Evolutionary conservation across 176 grass and related monocot species (phyloP).

Genomic region (Pontederia paniculata): DNA sequence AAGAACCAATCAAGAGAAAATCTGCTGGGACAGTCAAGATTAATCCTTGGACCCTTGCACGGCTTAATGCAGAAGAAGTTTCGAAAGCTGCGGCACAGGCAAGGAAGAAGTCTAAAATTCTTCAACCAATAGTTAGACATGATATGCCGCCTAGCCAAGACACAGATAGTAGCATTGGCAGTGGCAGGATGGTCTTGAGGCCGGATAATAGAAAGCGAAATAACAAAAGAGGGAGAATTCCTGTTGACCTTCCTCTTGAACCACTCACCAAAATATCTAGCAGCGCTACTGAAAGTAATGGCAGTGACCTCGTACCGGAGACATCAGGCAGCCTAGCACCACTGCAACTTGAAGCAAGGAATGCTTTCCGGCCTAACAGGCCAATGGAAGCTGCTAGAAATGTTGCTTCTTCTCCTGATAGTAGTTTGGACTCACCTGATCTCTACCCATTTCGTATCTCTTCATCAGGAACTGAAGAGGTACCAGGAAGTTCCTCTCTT

Average conservation of each 20-base stretch:
- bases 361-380: constrained; percentile 57
- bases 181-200: constrained; percentile 12
- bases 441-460: constrained; percentile 72
- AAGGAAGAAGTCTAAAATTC: constrained; percentile 77
- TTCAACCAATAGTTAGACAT: constrained; percentile 49
- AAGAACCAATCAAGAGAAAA: constrained; percentile 65
- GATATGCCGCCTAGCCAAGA: constrained; percentile 23
- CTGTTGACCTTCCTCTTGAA: constrained; percentile 56
- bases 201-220: constrained; percentile 33
- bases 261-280: constrained; percentile 70
- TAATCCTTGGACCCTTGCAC: constrained; percentile 90
- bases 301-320: constrained; percentile 32
- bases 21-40: constrained; percentile 62
- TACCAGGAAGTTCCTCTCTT: constrained; percentile 14
- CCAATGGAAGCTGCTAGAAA: constrained; percentile 35
- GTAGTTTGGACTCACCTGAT: constrained; percentile 84
- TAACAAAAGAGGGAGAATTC: constrained; percentile 37
- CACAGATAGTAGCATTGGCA: constrained; percentile 21
- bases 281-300: constrained; percentile 44
- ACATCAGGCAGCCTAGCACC: constrained; percentile 58
- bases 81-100: constrained; percentile 80
- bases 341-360: constrained; percentile 82
- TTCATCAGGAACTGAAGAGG: constrained; percentile 61
- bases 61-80: constrained; percentile 94
- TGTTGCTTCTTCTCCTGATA: constrained; percentile 61